phyloP scores from a whole-genome alignment of 306 rosid genomes.

The Medicago ruthenica region DNA sequence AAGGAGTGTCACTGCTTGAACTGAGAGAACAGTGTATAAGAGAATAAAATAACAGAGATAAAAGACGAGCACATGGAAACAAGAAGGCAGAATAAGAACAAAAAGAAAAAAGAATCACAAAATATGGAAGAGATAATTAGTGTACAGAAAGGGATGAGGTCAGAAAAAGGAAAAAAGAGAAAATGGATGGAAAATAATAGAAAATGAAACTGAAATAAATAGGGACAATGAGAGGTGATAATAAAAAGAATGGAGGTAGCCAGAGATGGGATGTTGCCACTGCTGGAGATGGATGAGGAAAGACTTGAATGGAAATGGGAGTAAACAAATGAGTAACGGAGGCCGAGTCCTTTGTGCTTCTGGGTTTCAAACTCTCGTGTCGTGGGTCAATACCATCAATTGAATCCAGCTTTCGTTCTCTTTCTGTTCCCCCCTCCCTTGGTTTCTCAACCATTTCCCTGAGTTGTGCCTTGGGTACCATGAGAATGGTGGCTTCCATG shows the following conservation, averaged over 20 bases:
- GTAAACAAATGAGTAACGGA: background rate
- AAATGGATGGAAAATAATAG: background rate
- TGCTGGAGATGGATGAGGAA: conserved; percentile 4
- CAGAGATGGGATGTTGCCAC: background rate
- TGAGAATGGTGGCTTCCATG: conserved; percentile 5
- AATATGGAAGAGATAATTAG: background rate
- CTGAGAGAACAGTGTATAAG: background rate
- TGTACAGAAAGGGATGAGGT: background rate
- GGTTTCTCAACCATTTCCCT: background rate
- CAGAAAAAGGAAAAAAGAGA: background rate
- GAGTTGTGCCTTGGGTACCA: background rate
- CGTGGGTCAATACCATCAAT: background rate
- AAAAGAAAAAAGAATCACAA: background rate
- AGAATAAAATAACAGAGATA: background rate
- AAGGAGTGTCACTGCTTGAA: background rate
- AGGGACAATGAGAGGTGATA: background rate
- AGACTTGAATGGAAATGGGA: background rate
- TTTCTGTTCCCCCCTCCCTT: background rate
- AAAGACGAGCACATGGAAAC: background rate
- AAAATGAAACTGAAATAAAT: background rate
- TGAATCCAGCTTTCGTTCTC: background rate
- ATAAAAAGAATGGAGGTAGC: background rate
- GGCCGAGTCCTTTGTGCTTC: background rate
- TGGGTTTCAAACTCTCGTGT: background rate
- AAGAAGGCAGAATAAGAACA: background rate